These are phyloP conservation scores for Xerocomellus chrysenteron DNA, from an alignment of 768 basidiomycete species.

Conservation along the genomic window DNA sequence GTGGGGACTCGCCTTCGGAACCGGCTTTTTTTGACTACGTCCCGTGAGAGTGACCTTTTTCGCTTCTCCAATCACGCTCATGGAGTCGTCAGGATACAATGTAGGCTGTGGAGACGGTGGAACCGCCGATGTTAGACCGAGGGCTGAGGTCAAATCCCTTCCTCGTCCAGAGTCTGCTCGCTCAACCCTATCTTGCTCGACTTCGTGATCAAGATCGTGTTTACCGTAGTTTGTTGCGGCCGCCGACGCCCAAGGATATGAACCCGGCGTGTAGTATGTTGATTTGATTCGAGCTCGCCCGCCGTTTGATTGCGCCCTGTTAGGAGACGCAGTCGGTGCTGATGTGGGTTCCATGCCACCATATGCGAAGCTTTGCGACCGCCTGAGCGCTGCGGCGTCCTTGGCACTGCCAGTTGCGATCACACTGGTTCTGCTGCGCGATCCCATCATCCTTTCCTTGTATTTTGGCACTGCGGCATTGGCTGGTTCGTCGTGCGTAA, in stretches of 20 bases:
- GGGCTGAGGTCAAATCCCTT: conserved; percentile 38
- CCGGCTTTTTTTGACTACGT: conserved; percentile 35
- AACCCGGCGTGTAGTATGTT: conserved; percentile 57
- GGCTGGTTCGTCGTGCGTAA: conserved; percentile 43
- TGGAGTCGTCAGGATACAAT: conserved; percentile 70
- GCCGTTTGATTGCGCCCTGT: conserved; percentile 34
- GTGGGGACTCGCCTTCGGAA: conserved; percentile 21
- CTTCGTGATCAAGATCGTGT: conserved; percentile 34
- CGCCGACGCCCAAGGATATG: conserved; percentile 54
- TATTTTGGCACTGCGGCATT: conserved; percentile 34
- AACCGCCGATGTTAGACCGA: conserved; percentile 35
- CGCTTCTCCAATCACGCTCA: conserved; percentile 53
- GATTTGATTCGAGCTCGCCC: conserved; percentile 70
- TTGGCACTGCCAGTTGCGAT: conserved; percentile 17
- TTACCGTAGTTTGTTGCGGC: conserved; percentile 37
- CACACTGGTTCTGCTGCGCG: conserved; percentile 25
- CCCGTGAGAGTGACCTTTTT: conserved; percentile 25
- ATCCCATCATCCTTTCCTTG: conserved; percentile 31
- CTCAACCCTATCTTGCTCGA: conserved; percentile 27
- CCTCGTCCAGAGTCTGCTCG: conserved; percentile 47
- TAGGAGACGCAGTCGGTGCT: conserved; percentile 33
- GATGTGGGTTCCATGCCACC: conserved; percentile 52
- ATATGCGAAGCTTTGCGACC: conserved; percentile 47
- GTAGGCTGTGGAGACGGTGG: conserved; percentile 60
- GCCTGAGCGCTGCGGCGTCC: conserved; percentile 24